These are phyloP conservation scores for Tolypocladium sp. DNA, from an alignment of 2,329 filamentous ascomycete species.

Conservation along the genomic window DNA sequence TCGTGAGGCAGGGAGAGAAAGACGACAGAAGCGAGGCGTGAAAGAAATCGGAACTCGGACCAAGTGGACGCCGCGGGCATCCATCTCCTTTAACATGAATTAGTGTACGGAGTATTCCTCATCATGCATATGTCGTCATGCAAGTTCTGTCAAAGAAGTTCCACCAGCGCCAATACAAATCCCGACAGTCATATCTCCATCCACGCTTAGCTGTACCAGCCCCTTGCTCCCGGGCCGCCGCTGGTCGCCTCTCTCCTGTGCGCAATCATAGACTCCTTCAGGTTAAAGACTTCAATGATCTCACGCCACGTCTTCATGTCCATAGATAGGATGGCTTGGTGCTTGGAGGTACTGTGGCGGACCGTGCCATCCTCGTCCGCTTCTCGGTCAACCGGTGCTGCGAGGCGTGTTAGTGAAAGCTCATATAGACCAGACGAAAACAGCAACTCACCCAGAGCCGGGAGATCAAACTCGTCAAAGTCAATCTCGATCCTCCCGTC, in stretches of 20 bases:
- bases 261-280: constrained; percentile 75
- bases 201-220: constrained; percentile 54
- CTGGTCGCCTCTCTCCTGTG: constrained; percentile 57
- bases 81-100: background rate
- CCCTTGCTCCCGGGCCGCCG: constrained; percentile 42
- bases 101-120: background rate
- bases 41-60: background rate
- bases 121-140: background rate
- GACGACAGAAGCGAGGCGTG: background rate
- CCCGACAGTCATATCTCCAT: background rate
- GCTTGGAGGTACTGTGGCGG: constrained; percentile 50
- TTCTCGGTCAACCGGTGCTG: constrained; percentile 29
- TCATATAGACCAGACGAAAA: background rate
- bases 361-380: constrained; percentile 35
- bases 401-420: background rate
- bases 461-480: constrained; percentile 63
- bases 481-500: constrained; percentile 73
- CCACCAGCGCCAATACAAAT: background rate
- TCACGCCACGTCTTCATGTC: constrained; percentile 79
- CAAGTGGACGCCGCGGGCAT: background rate
- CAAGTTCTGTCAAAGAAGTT: background rate
- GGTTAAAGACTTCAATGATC: constrained; percentile 66
- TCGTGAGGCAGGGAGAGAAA: background rate
- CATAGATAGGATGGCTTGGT: constrained; percentile 82
- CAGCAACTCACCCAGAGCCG: constrained; percentile 62